phyloP scores from a whole-genome alignment of 176 grass and related monocot genomes.

The Triticum timopheevii region DNA sequence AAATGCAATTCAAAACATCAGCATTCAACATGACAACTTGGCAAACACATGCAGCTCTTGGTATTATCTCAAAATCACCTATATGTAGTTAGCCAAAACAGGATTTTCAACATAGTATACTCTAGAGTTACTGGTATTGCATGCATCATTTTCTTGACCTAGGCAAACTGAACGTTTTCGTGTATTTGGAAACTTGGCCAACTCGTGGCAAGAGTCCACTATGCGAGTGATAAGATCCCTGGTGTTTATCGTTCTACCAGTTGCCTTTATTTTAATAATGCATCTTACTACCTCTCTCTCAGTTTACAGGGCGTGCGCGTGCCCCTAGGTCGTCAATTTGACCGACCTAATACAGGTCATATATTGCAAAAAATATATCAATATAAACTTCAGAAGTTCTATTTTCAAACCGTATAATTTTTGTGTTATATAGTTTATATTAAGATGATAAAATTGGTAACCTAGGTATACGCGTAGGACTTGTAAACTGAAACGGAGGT shows the following conservation, averaged over 20 bases:
- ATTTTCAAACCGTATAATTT: too few species aligned
- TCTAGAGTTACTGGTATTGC: background rate
- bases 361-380: too few species aligned
- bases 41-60: constrained; percentile 1
- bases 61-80: background rate
- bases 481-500: too few species aligned
- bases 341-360: too few species aligned
- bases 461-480: too few species aligned
- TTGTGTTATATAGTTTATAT: too few species aligned
- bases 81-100: background rate
- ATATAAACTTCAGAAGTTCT: too few species aligned
- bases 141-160: background rate
- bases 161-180: background rate
- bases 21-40: background rate
- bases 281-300: background rate
- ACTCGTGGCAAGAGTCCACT: constrained; percentile 4
- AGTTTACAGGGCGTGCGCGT: too few species aligned
- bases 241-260: background rate
- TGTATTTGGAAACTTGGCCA: background rate
- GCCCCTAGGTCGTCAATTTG: too few species aligned
- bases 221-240: background rate
- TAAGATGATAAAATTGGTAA: too few species aligned
- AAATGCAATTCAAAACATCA: constrained; percentile 4
- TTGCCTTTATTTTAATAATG: background rate
- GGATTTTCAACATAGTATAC: background rate